phyloP scores from a whole-genome alignment of 441 rosid species.

The Macaranga tanarius region DNA sequence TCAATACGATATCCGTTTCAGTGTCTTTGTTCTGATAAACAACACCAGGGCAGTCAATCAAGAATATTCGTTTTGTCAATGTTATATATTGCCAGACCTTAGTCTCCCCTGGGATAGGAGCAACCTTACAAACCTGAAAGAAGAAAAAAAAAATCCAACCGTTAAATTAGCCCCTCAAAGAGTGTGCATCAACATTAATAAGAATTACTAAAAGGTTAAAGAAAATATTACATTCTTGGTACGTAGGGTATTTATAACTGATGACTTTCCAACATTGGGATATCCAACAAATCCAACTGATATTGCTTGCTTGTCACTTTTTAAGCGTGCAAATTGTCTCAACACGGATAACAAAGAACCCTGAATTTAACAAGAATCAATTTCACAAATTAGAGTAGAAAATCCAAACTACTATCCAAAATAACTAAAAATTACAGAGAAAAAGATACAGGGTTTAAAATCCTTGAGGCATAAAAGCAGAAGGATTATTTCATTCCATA shows the following conservation, averaged over 20 bases:
- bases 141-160: conserved; percentile 2
- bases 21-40: conserved; percentile 86
- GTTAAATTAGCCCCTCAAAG: neutral
- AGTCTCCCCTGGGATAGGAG: conserved; percentile 97
- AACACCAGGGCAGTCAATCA: conserved; percentile 97
- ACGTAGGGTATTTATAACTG: conserved; percentile 89
- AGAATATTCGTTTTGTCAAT: conserved; percentile 81
- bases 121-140: conserved; percentile 89
- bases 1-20: conserved; percentile 88
- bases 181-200: neutral
- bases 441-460: neutral
- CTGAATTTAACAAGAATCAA: conserved; percentile 34
- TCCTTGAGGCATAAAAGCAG: neutral
- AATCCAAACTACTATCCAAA: neutral
- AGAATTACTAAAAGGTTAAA: neutral
- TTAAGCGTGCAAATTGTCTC: conserved; percentile 87
- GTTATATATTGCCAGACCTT: conserved; percentile 97
- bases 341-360: conserved; percentile 89
- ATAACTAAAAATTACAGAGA: neutral
- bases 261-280: conserved; percentile 96
- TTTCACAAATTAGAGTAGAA: conserved; percentile 1
- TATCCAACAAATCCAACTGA: conserved; percentile 95
- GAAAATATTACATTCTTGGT: conserved; percentile 69
- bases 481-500: neutral
- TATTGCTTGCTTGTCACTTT: conserved; percentile 93